Base-by-base conservation (phyloP, 768 basidiomycete genomes). In the Coprinellus aureogranulatus region DNA sequence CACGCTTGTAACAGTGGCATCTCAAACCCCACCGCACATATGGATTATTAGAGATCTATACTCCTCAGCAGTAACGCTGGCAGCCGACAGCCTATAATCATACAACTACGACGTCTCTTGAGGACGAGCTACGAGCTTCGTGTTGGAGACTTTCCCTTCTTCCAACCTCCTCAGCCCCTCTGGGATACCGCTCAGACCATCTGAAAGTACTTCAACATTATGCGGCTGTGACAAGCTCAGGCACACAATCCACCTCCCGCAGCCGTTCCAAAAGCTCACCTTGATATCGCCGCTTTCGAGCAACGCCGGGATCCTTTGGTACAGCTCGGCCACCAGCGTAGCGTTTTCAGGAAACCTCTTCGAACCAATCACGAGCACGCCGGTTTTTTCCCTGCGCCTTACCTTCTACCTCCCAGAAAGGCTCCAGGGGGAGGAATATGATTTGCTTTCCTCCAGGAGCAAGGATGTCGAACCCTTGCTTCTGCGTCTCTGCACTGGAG, bases 101-200 rank as follows among this genome's bases (percentile, higher is more conserved):
- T n/a, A n/a, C n/a, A n/a, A n/a, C n/a, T n/a, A n/a, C n/a, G n/a
- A n/a, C 14, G 63, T 66, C 42, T 66, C 65, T 22, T 64, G 62
- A 10, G 67, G 67, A 25, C 63, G 74, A 58, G 63, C 68, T 39
- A 80, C 69, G 44, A 81, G 62, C 64, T 81, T 81, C 39, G 70
- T 63, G 1, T 72, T 76, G 53, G 76, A 76, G 39, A 79, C 71
- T 60, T 70, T 64, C 26, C 73, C 70, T 3, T 69, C 64, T 55
- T 72, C 67, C 61, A 82, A 61, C 52, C 73, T 69, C 66, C 70
- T 69, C 45, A 82, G 63, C 26, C 75, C 81, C 23, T 71, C 65
- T 39, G 64, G 64, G 60, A 82, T 74, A 3, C 75, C 81, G 16
- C 62, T 69, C 22, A 82, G 67, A 14, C 81, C 81, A n/a, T 71